Conservation (phyloP, 2,329 filamentous ascomycete species). For the Aureobasidium sp. region DNA sequence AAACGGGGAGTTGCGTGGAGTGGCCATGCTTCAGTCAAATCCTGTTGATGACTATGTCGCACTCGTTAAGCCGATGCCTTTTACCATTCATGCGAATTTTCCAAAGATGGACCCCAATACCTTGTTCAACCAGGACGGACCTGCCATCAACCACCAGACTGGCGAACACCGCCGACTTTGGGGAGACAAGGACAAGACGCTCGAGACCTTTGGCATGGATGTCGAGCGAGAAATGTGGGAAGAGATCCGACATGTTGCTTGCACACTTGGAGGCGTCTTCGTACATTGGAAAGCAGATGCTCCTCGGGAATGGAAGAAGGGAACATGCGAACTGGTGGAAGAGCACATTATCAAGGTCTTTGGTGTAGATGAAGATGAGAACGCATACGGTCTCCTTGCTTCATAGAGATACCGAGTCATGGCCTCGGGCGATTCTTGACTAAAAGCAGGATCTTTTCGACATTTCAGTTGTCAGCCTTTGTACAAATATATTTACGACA, state of each 20-base stretch:
- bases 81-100: slow-evolving; percentile 33
- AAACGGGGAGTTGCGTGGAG: slow-evolving; percentile 20
- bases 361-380: slow-evolving; percentile 1
- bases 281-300: slow-evolving; percentile 25
- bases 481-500: neutral
- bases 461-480: neutral
- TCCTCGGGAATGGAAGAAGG: slow-evolving; percentile 4
- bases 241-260: slow-evolving; percentile 28
- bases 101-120: slow-evolving; percentile 37
- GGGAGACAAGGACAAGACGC: slow-evolving; percentile 27
- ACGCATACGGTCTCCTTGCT: neutral
- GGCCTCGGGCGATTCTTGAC: neutral
- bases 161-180: slow-evolving; percentile 29
- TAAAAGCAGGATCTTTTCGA: neutral
- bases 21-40: slow-evolving; percentile 27
- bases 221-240: slow-evolving; percentile 30
- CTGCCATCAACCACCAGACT: slow-evolving; percentile 26
- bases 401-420: neutral
- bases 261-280: slow-evolving; percentile 27
- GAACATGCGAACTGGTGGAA: slow-evolving; percentile 20
- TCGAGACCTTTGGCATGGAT: slow-evolving; percentile 30
- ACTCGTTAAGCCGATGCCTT: slow-evolving; percentile 24
- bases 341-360: slow-evolving; percentile 20
- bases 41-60: slow-evolving; percentile 22
- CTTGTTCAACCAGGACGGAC: slow-evolving; percentile 28